phyloP scores from a whole-genome alignment of 768 basidiomycete genomes.

The Wakefieldia striispora region DNA sequence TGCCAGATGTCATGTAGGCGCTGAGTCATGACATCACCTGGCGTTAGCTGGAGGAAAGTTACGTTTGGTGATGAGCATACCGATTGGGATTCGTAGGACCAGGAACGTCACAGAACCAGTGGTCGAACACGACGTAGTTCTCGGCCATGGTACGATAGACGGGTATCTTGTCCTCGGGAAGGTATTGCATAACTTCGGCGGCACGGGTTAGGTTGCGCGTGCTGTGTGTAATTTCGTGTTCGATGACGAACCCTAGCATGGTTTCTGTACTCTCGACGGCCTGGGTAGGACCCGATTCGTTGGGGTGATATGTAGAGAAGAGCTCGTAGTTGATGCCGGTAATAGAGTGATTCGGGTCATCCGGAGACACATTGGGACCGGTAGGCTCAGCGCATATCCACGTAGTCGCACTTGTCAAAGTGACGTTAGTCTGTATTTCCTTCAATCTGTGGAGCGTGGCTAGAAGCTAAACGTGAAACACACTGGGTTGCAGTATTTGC shows the following conservation, averaged over 20 bases:
- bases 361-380: constrained; percentile 18
- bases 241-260: constrained; percentile 24
- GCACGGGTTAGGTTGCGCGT: constrained; percentile 14
- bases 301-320: constrained; percentile 21
- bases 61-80: constrained; percentile 3
- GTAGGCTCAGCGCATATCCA: constrained; percentile 19
- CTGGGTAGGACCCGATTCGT: constrained; percentile 10
- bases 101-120: constrained; percentile 26
- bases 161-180: constrained; percentile 24
- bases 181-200: constrained; percentile 18
- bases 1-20: constrained; percentile 28
- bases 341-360: constrained; percentile 26
- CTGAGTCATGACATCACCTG: neutral
- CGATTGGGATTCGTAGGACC: constrained; percentile 28
- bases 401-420: constrained; percentile 3
- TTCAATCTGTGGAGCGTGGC: neutral
- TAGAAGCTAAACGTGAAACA: neutral
- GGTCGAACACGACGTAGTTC: constrained; percentile 23
- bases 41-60: too few relatives aligned
- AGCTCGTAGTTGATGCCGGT: constrained; percentile 24
- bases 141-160: constrained; percentile 23
- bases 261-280: constrained; percentile 1
- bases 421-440: constrained; percentile 9
- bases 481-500: constrained; percentile 25
- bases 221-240: constrained; percentile 16